These are phyloP conservation scores for Taphrina pruni DNA, from an alignment of 1,139 yeast species.

Conservation along the genomic window DNA sequence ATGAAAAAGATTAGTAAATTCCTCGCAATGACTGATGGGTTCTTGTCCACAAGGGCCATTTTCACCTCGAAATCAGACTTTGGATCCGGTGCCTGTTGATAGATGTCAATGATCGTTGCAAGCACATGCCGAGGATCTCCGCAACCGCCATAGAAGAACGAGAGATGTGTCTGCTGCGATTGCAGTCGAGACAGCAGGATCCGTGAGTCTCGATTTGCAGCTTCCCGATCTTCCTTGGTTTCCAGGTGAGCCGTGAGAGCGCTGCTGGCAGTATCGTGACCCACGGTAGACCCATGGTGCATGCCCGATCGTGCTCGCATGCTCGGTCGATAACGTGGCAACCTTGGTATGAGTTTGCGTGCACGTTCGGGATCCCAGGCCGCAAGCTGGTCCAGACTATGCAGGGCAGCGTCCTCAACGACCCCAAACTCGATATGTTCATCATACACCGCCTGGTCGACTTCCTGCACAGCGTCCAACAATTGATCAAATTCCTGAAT, in stretches of 20 bases:
- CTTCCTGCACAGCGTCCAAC: conserved; percentile 38
- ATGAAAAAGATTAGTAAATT: conserved; percentile 27
- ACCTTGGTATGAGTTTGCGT: conserved; percentile 25
- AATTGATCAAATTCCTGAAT: conserved; percentile 37
- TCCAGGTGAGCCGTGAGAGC: conserved; percentile 14
- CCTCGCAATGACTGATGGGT: conserved; percentile 34
- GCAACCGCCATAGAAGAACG: conserved; percentile 36
- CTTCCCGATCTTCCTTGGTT: conserved; percentile 16
- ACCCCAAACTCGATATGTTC: conserved; percentile 39
- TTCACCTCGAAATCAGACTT: conserved; percentile 14
- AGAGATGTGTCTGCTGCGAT: conserved; percentile 28
- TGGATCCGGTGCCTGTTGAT: conserved; percentile 27
- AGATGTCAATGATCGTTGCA: conserved; percentile 31
- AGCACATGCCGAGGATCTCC: conserved; percentile 37
- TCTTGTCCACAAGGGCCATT: conserved; percentile 32
- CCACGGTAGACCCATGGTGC: conserved; percentile 23
- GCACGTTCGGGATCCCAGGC: conserved; percentile 34
- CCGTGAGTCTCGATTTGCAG: conserved; percentile 8
- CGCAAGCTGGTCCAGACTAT: conserved; percentile 35
- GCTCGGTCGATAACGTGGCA: conserved; percentile 29
- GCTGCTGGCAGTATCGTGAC: conserved; percentile 16
- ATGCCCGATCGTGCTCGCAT: conserved; percentile 20
- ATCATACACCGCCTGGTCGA: conserved; percentile 33
- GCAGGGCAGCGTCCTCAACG: conserved; percentile 40
- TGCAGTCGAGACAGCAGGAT: conserved; percentile 11